Evolutionary conservation across 345 rosid species (phyloP).

Genomic region (Draba incana): DNA sequence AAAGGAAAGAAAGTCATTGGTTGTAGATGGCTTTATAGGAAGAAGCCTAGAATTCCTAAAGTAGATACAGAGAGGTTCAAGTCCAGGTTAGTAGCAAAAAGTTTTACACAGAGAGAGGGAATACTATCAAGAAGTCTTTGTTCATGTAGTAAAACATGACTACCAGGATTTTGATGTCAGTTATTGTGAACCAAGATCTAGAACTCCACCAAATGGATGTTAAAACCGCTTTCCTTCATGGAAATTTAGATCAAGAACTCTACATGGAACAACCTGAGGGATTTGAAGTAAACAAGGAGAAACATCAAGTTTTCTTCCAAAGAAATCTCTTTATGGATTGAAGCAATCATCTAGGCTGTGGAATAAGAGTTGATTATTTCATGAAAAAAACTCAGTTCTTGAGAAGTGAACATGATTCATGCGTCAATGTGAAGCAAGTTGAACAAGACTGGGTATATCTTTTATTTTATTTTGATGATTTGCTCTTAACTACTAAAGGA

Average conservation of each 20-base stretch:
- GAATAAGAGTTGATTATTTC: background rate
- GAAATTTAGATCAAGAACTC: background rate
- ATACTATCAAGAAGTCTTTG: slow-evolving; percentile 1
- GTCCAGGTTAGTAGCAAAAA: background rate
- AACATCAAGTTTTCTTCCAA: background rate
- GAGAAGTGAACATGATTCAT: background rate
- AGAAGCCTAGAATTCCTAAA: background rate
- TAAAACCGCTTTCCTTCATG: background rate
- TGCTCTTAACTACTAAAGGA: no score
- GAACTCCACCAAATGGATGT: slow-evolving; percentile 5
- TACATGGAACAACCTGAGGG: background rate
- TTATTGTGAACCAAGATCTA: background rate
- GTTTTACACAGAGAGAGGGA: background rate
- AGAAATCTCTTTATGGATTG: background rate
- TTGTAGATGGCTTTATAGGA: background rate
- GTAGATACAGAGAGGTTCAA: background rate
- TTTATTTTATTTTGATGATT: no score
- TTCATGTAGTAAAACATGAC: background rate
- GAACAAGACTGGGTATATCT: no score
- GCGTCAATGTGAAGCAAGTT: background rate
- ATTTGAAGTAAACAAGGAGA: background rate
- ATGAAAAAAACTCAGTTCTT: background rate
- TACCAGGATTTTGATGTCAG: background rate
- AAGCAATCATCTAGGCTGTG: background rate
- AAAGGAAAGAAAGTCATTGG: background rate